Percentiles rank a stretch among this genome's conserved stretches.
Conservation (phyloP, 805 yeast genomes). For the Starmerella apis region DNA sequence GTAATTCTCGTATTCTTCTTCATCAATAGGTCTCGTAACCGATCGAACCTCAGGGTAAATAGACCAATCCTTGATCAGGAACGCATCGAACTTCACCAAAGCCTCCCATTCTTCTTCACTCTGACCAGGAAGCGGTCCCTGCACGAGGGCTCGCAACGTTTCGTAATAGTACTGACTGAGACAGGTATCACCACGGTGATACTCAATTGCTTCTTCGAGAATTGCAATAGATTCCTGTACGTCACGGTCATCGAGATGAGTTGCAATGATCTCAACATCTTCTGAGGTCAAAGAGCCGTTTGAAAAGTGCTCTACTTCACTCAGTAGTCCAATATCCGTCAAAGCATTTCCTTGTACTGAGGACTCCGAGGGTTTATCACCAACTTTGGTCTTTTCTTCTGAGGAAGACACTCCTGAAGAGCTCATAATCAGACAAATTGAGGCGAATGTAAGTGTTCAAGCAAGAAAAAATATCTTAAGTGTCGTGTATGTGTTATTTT, state of each 20-base stretch:
- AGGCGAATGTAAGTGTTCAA: too few species aligned
- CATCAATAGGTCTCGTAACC: slow-evolving; percentile 44
- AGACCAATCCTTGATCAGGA: slow-evolving; percentile 37
- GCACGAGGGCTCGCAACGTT: slow-evolving; percentile 29
- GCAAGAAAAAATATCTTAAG: too few species aligned
- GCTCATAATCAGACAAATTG: too few species aligned
- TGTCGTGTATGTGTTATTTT: too few species aligned
- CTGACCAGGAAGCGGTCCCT: slow-evolving; percentile 1
- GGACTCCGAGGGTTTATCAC: not conserved
- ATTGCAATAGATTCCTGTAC: slow-evolving; percentile 36
- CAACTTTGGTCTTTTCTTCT: not conserved
- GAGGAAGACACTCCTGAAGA: not conserved
- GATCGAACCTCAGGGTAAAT: slow-evolving; percentile 56
- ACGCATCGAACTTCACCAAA: slow-evolving; percentile 35
- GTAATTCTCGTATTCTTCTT: slow-evolving; percentile 27
- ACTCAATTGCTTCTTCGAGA: slow-evolving; percentile 34
- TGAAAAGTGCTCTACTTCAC: slow-evolving; percentile 8
- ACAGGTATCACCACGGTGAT: slow-evolving; percentile 42
- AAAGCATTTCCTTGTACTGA: not conserved
- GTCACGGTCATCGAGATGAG: slow-evolving; percentile 25
- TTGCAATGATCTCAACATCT: slow-evolving; percentile 17
- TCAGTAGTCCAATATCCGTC: slow-evolving; percentile 4
- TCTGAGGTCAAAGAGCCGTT: slow-evolving; percentile 11
- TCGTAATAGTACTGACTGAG: slow-evolving; percentile 35
- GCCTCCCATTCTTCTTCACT: slow-evolving; percentile 23